A percentile compares a stretch with the other conserved stretches of the same genome.
Conservation (phyloP, 257 asterid species). For the Gynochthodes officinalis region DNA sequence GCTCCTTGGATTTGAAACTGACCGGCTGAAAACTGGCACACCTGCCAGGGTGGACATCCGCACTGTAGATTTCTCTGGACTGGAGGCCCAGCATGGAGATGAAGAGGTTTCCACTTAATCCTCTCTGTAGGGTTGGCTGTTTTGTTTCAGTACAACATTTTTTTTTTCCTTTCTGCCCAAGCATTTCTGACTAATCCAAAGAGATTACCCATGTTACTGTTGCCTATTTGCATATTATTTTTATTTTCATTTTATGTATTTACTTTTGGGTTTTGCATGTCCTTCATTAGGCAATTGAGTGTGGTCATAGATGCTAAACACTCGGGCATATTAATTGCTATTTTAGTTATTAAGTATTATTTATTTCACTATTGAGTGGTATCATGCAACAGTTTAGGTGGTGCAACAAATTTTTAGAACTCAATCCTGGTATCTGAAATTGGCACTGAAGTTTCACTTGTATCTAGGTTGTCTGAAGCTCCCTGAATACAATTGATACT, state of each 20-base stretch:
- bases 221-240: not conserved
- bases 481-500: not conserved
- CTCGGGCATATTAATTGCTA: not conserved
- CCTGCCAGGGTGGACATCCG: slow-evolving; percentile 97
- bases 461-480: not conserved
- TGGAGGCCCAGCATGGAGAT: slow-evolving; percentile 95
- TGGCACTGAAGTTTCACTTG: not conserved
- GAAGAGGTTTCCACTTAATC: slow-evolving; percentile 76
- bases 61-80: slow-evolving; percentile 73
- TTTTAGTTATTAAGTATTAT: not conserved
- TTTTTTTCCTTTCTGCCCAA: not conserved
- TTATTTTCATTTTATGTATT: not conserved
- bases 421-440: not conserved
- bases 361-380: not conserved
- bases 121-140: slow-evolving; percentile 38
- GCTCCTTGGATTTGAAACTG: slow-evolving; percentile 86
- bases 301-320: not conserved
- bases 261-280: not conserved
- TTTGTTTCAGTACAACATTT: not conserved
- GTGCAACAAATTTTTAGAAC: not conserved
- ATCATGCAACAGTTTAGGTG: not conserved
- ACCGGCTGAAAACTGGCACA: slow-evolving; percentile 90
- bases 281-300: not conserved
- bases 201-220: not conserved
- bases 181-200: not conserved